A percentile compares a stretch with the other conserved stretches of the same genome.
phyloP scores from a whole-genome alignment of 306 rosid species.

The Fragaria vesca region DNA sequence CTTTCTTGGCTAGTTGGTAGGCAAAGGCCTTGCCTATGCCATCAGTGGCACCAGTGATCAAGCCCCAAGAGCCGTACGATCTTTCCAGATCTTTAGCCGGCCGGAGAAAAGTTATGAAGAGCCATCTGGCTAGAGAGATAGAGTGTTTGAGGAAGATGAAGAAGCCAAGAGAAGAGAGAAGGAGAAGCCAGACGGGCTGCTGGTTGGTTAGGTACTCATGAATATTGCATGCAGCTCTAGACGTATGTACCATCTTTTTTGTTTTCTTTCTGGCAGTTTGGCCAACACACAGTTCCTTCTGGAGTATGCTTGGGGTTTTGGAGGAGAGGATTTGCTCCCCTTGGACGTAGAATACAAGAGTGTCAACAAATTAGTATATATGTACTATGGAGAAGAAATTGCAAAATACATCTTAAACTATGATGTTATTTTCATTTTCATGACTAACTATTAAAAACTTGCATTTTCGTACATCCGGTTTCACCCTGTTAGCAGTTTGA shows the following conservation, averaged over 20 bases:
- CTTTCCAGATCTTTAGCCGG: constrained; percentile 52
- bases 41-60: constrained; percentile 78
- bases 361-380: background rate
- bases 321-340: background rate
- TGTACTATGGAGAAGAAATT: no score
- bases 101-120: constrained; percentile 49
- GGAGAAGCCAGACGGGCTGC: constrained; percentile 31
- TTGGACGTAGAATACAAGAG: background rate
- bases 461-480: no score
- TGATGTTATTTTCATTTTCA: no score
- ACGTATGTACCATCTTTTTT: background rate
- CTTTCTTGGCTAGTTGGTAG: constrained; percentile 50
- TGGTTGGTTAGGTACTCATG: constrained; percentile 7
- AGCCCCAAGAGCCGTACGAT: constrained; percentile 73
- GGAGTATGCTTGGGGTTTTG: background rate
- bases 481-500: no score
- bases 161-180: constrained; percentile 43
- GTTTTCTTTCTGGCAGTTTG: background rate
- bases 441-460: no score
- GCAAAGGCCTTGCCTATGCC: constrained; percentile 86
- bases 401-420: no score
- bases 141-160: constrained; percentile 26
- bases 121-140: constrained; percentile 38
- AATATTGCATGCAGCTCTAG: background rate
- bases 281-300: background rate